Evolutionary conservation across 2,329 filamentous ascomycete species (phyloP).

Genomic region (Atkinsonella hypoxylon): DNA sequence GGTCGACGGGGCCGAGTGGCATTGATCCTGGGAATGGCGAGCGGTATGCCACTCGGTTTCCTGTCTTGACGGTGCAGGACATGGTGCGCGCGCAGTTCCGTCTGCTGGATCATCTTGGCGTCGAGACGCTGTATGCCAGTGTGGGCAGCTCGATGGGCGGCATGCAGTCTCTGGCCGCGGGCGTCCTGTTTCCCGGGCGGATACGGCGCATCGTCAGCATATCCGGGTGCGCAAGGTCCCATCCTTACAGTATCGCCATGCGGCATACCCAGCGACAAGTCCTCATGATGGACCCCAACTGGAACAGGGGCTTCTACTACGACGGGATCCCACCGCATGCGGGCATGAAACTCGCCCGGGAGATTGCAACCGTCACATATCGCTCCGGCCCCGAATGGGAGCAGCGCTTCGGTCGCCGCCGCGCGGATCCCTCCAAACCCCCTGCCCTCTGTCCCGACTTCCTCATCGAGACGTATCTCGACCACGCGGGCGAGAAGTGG

Average conservation of each 20-base stretch:
- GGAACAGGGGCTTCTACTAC: conserved; percentile 93
- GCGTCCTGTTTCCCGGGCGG: conserved; percentile 68
- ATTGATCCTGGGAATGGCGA: conserved; percentile 80
- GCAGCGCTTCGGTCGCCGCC: conserved; percentile 75
- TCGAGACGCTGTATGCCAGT: conserved; percentile 74
- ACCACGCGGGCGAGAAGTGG: conserved; percentile 97
- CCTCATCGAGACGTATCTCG: conserved; percentile 93
- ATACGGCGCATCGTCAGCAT: conserved; percentile 78
- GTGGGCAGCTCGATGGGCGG: conserved; percentile 97
- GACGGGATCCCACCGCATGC: conserved; percentile 77
- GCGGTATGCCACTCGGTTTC: conserved; percentile 86
- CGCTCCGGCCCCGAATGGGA: conserved; percentile 97
- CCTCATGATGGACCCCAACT: conserved; percentile 97
- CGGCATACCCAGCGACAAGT: conserved; percentile 95
- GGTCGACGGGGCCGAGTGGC: conserved; percentile 81
- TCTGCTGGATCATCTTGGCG: conserved; percentile 66
- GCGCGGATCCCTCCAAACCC: conserved; percentile 75
- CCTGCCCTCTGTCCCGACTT: conserved; percentile 96
- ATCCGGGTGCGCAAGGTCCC: conserved; percentile 84
- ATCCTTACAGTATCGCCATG: conserved; percentile 98
- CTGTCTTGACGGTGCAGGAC: conserved; percentile 89
- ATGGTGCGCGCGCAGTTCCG: conserved; percentile 96
- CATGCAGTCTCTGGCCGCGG: conserved; percentile 90
- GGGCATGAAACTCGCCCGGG: conserved; percentile 93
- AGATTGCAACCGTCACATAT: conserved; percentile 97